These are phyloP conservation scores for Neopestalotiopsis rosae DNA, from an alignment of 2,329 filamentous ascomycete genomes.

Conservation along the genomic window DNA sequence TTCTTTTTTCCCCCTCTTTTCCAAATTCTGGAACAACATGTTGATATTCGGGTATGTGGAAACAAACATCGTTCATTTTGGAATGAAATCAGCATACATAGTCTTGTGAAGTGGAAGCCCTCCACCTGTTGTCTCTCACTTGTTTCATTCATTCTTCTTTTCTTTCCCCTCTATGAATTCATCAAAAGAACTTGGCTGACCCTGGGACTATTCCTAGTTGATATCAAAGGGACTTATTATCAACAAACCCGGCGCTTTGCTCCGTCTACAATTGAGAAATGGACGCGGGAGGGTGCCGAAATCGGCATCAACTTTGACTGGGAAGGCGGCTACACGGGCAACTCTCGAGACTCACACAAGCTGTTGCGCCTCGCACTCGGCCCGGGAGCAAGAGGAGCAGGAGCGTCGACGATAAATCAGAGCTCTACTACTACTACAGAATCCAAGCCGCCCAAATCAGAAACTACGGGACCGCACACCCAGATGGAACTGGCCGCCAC, in stretches of 20 bases:
- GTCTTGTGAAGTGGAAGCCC: background rate
- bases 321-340: conserved; percentile 46
- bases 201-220: conserved; percentile 27
- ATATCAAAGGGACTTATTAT: conserved; percentile 45
- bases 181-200: background rate
- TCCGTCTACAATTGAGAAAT: conserved; percentile 30
- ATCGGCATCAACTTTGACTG: conserved; percentile 47
- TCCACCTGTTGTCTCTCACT: too few species aligned
- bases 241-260: conserved; percentile 31
- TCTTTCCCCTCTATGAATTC: too few species aligned
- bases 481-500: conserved; percentile 47
- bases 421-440: conserved; percentile 29
- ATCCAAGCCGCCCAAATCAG: background rate
- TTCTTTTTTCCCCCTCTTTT: background rate
- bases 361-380: conserved; percentile 50
- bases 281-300: conserved; percentile 35
- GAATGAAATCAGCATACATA: background rate
- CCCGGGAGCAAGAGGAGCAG: conserved; percentile 26
- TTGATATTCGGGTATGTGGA: background rate
- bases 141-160: background rate
- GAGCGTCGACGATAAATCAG: conserved; percentile 28
- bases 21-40: background rate
- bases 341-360: conserved; percentile 51
- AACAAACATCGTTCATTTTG: background rate
- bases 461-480: conserved; percentile 29